Evolutionary conservation across 192 early-diverging fungal species (phyloP), one percentile per base, ranked within the genome.

Genomic region (Linnemannia hyalina): DNA sequence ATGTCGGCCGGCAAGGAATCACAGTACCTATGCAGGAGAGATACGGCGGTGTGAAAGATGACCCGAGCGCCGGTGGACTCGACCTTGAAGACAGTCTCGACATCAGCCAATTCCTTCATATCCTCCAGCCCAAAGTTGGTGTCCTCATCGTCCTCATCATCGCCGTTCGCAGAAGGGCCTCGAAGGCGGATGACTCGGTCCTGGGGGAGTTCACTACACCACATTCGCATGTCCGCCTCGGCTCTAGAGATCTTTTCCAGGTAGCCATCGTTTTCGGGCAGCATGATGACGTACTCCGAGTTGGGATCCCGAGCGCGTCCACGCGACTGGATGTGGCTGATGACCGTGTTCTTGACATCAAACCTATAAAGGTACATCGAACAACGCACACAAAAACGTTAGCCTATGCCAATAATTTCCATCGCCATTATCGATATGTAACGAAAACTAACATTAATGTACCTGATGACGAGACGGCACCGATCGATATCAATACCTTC

Each of bases 401-500:
- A 75, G 74, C 8, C 1, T 70, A 9, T 91, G 41, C 29, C 23
- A 22, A 47, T 15, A 23, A 1, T 42, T 40, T 22, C 38, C 36
- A 42, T 71, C 3, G 36, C 35, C 40, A 81, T 84, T 78, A 29
- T 32, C 26, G 3, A 65, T n/a, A 32, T 20, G 26, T 11, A 32
- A 32, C 6, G 60, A 65, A 35, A 10, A 23, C 44, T n/a, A 29
- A 6, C 10, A 18, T 4, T 0, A 13, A 2, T 16, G 5, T 91
- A 95, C 86, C 95, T 90, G 23, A 97, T 92, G 16, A 98, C 96
- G 68, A 97, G 68, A 60, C 96, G 97, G 88, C 97, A 99, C 0
- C 94, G 93, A 83, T 95, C 94, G 68, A 99, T 96, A 82, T 99
- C 98, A 8, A 99, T 89, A 41, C 98, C 98, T 83, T 99, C 98